Conservation (phyloP, 2,329 filamentous ascomycete species). For the Trichophyton schoenleinii region DNA sequence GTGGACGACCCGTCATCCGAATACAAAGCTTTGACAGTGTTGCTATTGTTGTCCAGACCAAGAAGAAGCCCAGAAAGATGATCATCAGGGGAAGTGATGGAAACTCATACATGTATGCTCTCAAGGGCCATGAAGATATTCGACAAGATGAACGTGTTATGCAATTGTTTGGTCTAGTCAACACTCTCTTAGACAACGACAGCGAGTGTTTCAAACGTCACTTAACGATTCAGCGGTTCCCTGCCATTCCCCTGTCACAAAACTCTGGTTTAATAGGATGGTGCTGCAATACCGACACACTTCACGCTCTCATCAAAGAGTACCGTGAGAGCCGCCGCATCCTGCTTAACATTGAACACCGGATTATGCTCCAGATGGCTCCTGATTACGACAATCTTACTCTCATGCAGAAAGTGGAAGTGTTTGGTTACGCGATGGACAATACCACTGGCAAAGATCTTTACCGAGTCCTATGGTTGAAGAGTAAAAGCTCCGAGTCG, state of each 20-base stretch:
- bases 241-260: constrained; percentile 92
- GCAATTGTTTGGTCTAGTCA: constrained; percentile 96
- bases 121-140: constrained; percentile 99
- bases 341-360: constrained; percentile 94
- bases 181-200: constrained; percentile 85
- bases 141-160: constrained; percentile 98
- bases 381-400: constrained; percentile 98
- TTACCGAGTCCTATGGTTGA: constrained; percentile 95
- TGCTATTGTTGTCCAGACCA: constrained; percentile 86
- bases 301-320: constrained; percentile 92
- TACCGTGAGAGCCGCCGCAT: constrained; percentile 97
- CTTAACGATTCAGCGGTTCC: constrained; percentile 88
- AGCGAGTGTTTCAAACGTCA: constrained; percentile 95
- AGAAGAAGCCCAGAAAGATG: constrained; percentile 86
- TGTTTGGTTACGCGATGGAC: constrained; percentile 96
- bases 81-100: constrained; percentile 83
- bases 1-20: constrained; percentile 62
- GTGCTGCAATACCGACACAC: constrained; percentile 93
- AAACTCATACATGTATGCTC: constrained; percentile 68
- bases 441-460: constrained; percentile 98
- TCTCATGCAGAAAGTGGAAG: constrained; percentile 98
- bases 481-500: constrained; percentile 94
- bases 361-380: constrained; percentile 99
- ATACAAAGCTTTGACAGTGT: constrained; percentile 86
- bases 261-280: constrained; percentile 91